Evolutionary conservation across 495 filamentous ascomycete genomes (phyloP).

Genomic region (Xylaria telfairii): DNA sequence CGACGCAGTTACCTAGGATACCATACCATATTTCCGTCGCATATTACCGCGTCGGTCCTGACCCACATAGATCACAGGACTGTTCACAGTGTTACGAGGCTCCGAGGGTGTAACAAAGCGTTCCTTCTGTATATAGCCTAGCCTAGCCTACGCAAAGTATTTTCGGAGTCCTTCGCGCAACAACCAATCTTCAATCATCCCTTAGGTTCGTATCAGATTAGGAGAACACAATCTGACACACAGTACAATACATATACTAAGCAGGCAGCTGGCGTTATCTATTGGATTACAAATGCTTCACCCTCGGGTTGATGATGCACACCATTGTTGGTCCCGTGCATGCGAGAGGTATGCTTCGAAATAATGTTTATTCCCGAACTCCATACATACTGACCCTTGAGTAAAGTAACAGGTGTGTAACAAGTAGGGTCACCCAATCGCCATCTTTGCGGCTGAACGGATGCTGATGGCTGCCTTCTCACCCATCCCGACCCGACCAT

Average conservation of each 20-base stretch:
- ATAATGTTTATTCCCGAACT: constrained; percentile 10
- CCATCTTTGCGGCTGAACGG: neutral
- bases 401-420: neutral
- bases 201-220: neutral
- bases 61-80: neutral
- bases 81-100: neutral
- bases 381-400: neutral
- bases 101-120: neutral
- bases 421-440: too few relatives aligned
- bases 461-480: neutral
- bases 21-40: neutral
- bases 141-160: neutral
- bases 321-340: neutral
- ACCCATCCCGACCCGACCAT: neutral
- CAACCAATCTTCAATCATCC: neutral
- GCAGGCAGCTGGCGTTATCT: neutral
- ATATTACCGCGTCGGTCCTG: constrained; percentile 1
- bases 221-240: neutral
- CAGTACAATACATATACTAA: neutral
- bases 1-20: neutral
- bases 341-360: constrained; percentile 2
- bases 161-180: neutral
- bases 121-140: constrained; percentile 10
- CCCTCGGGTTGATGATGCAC: neutral
- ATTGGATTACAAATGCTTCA: constrained; percentile 1